Percentiles rank a stretch among this genome's conserved stretches.
phyloP scores from a whole-genome alignment of 73 alveolate species.

The Paramecium primaurelia region DNA sequence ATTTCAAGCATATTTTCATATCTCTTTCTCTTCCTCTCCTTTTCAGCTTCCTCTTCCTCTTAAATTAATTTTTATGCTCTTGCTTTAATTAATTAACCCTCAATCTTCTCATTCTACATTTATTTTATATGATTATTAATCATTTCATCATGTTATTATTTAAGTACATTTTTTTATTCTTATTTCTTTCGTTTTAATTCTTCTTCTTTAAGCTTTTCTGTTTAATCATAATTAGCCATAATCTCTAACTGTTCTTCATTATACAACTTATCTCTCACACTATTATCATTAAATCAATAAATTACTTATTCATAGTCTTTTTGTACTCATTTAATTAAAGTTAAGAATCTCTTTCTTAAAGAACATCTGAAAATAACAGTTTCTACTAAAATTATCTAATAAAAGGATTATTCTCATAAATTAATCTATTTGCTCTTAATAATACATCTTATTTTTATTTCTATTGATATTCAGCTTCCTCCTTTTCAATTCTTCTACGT shows the following conservation, averaged over 20 bases:
- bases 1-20: slow-evolving; percentile 64
- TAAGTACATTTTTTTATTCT: slow-evolving; percentile 72
- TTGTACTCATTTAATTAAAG: slow-evolving; percentile 70
- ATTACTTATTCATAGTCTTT: slow-evolving; percentile 75
- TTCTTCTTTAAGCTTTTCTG: slow-evolving; percentile 70
- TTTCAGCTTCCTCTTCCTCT: slow-evolving; percentile 73
- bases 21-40: slow-evolving; percentile 71
- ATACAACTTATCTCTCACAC: slow-evolving; percentile 14
- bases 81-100: slow-evolving; percentile 80
- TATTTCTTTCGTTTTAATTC: slow-evolving; percentile 72
- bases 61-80: slow-evolving; percentile 56
- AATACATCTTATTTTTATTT: slow-evolving; percentile 74
- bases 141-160: slow-evolving; percentile 73
- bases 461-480: slow-evolving; percentile 79
- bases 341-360: slow-evolving; percentile 83
- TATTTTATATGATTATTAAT: slow-evolving; percentile 72
- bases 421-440: slow-evolving; percentile 80
- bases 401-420: slow-evolving; percentile 82
- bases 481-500: slow-evolving; percentile 78
- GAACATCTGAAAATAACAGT: slow-evolving; percentile 81
- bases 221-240: slow-evolving; percentile 60
- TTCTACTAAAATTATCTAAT: slow-evolving; percentile 87
- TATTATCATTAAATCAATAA: slow-evolving; percentile 50
- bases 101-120: slow-evolving; percentile 82
- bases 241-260: slow-evolving; percentile 28